Conservation (phyloP, 2,329 filamentous ascomycete genomes). For the Pseudocercospora crystallina region DNA sequence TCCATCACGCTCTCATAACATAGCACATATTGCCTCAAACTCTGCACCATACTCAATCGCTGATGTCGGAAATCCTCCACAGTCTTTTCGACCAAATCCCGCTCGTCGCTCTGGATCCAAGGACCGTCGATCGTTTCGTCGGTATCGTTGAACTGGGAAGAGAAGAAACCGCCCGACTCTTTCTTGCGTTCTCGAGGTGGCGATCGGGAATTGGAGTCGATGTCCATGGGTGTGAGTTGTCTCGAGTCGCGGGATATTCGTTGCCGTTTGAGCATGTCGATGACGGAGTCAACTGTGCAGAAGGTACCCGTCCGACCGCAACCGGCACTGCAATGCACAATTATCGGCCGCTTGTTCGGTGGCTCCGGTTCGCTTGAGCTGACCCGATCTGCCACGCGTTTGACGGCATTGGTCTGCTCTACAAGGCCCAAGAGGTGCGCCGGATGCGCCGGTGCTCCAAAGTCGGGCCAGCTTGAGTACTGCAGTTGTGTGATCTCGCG, state of each 20-base stretch:
- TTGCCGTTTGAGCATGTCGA: slow-evolving; percentile 95
- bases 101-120: slow-evolving; percentile 68
- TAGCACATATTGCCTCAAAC: slow-evolving; percentile 85
- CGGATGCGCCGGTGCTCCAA: slow-evolving; percentile 87
- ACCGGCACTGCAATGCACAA: slow-evolving; percentile 94
- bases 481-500: slow-evolving; percentile 93
- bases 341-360: slow-evolving; percentile 62
- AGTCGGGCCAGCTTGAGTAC: slow-evolving; percentile 96
- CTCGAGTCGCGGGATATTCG: slow-evolving; percentile 36
- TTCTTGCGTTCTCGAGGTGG: slow-evolving; percentile 3
- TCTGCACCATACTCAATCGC: slow-evolving; percentile 95
- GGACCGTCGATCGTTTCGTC: slow-evolving; percentile 42
- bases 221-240: slow-evolving; percentile 47
- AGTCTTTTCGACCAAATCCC: slow-evolving; percentile 81
- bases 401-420: slow-evolving; percentile 79
- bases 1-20: slow-evolving; percentile 95
- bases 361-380: slow-evolving; percentile 51
- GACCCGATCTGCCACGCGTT: slow-evolving; percentile 49
- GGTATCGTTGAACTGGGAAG: slow-evolving; percentile 23
- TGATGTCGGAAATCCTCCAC: slow-evolving; percentile 90
- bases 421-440: slow-evolving; percentile 82
- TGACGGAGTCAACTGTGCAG: slow-evolving; percentile 91
- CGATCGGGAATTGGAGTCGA: slow-evolving; percentile 26
- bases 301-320: slow-evolving; percentile 96
- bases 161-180: slow-evolving; percentile 28